Evolutionary conservation across 306 rosid species (phyloP), one percentile per base, ranked within the genome.

Genomic region (Gastrolobium bilobum): DNA sequence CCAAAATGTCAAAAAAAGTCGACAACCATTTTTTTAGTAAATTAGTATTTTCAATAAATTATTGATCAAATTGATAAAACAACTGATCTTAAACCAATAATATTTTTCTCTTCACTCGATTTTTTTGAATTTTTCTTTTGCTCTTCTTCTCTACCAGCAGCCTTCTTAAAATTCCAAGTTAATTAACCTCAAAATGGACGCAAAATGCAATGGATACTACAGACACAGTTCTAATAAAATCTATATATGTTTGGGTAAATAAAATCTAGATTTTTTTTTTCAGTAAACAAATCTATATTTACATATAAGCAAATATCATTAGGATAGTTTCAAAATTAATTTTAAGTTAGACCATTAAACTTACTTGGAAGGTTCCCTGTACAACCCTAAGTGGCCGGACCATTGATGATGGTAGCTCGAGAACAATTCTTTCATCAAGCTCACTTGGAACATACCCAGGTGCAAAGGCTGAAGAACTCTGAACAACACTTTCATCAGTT

Each of bases 281-380:
- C n/a, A n/a, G n/a, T n/a, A n/a, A n/a, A n/a, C n/a, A 83, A 46
- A 44, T 65, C 37, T 65, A 30, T 57, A 15, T 11, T 79, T 62
- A 46, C 6, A 62, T 75, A 50, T 74, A 26, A 35, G 79, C 66
- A 20, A 71, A 47, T 48, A 71, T 71, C 77, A 40, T 81, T 10
- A 40, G 14, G 42, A 80, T 42, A 51, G 73, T 39, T 51, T 34
- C 14, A 20, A 65, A 79, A 39, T 29, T 67, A 54, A 56, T 68
- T 74, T 61, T 35, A 82, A 64, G 50, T 71, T 46, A 75, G 51
- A 66, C 58, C 47, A 48, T 64, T 54, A 75, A 40, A 89, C 96
- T 84, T 88, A 88, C 99, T 89, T 95, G 99, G 85, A 95, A 95
- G 59, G 92, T 93, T 86, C 99, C 99, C 20, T 83, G 87, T 64